Base-by-base conservation (phyloP, 257 asterid genomes). In the Capsicum pubescens region DNA sequence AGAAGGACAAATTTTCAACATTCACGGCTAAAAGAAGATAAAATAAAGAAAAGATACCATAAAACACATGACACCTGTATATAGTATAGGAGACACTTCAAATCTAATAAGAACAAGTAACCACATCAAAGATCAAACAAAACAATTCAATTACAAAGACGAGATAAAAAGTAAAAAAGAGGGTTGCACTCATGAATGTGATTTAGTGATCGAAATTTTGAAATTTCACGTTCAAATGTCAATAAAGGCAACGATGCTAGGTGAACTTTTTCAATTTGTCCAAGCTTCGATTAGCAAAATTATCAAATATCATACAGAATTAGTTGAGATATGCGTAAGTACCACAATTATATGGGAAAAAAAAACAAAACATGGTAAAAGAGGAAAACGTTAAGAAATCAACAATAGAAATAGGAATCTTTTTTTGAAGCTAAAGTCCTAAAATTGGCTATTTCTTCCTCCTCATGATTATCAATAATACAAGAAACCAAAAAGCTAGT, bases 361-460 rank as follows among this genome's bases (percentile, higher is more conserved):
- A 26, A 48, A 48, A 48, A 0, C 54, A 48, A 48, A 48, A 32
- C 4, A 12, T 21, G 42, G 16, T 17, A 9, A 9, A 83, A 66
- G 60, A 86, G 35, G 69, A 21, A 81, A 64, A 76, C 60, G 26
- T 56, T 66, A 72, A 86, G 83, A 77, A 86, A 66, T 48, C 74
- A 64, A 58, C 16, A 80, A 69, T 67, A 81, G n/a, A 60, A 70
- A 3, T 50, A 63, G 59, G 69, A 54, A 60, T 74, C 59, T 54
- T 48, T 7, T 9, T 42, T 21, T 2, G 35, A 59, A 50, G 42
- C 8, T 57, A 6, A 58, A 59, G 7, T 56, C 42, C 17, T 70
- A 48, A 46, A 52, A 13, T 81, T 70, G 39, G 82, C 60, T 70
- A 21, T 81, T 79, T 50, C 63, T 84, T 60, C 60, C 36, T 70